Base-by-base conservation (phyloP, 2,329 filamentous ascomycete species). In the Epichloe scottii region DNA sequence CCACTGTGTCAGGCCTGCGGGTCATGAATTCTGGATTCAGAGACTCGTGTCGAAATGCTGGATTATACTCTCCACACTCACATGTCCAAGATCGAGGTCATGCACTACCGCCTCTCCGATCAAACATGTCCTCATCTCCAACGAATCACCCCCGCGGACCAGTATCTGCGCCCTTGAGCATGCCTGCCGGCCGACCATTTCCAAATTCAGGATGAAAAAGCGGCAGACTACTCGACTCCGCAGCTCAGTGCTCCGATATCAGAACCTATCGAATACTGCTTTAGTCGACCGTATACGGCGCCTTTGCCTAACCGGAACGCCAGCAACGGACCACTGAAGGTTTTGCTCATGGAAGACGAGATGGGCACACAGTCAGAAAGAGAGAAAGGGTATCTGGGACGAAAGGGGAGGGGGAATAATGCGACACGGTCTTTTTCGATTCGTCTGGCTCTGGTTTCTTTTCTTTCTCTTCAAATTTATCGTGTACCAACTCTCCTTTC, bases 211-310 rank as follows among this genome's bases (percentile, higher is more conserved):
- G 53, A 63, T 53, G 59, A 62, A 12, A 63, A 67, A 33, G 64
- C 63, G 7, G 30, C n/a, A 19, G 74, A 78, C 50, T 78, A 77
- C 60, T 70, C 71, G 12, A 72, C 76, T 59, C 69, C 76, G 3
- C 76, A 79, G 58, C 68, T 79, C 66, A 77, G 72, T 57, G 74
- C 76, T 2, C 76, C 76, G 1, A 76, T 78, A 51, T 71, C 71
- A 3, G 71, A 75, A 3, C 66, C 76, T 0, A 71, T 71, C 49
- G 77, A 80, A 50, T 80, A 78, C 56, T 68, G 79, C 51, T 79
- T 79, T 56, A 67, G 69, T 2, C 71, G 73, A 52, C 70, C 72
- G 5, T 68, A 76, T 53, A 70, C 19, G 8, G 19, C 46, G 35
- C 19, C 49, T 14, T 23, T n/a, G 17, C 21, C 49, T 30, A 39